A percentile compares a stretch with the other conserved stretches of the same genome.
Evolutionary conservation across 2,329 filamentous ascomycete species (phyloP).

Genomic region (Fusarium setosum): DNA sequence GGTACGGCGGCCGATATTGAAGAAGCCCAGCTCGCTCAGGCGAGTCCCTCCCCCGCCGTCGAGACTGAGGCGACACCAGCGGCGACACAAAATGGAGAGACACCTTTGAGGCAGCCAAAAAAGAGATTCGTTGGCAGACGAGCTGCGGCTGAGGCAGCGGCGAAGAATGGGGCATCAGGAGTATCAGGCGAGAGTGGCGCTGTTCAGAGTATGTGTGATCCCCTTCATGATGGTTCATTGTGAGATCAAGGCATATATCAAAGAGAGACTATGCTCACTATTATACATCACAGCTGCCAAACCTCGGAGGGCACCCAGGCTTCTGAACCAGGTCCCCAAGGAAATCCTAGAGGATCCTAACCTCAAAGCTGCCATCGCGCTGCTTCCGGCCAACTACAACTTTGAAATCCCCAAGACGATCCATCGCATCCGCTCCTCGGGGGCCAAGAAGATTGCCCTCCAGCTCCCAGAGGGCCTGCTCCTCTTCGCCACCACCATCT

Average conservation of each 20-base stretch:
- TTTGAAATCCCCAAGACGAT: slow-evolving; percentile 99
- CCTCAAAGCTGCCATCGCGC: slow-evolving; percentile 86
- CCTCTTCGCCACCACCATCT: slow-evolving; percentile 96
- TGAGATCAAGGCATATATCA: neutral
- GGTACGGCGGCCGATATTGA: slow-evolving; percentile 76
- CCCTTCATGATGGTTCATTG: neutral
- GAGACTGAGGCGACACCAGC: slow-evolving; percentile 22
- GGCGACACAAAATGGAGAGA: slow-evolving; percentile 52
- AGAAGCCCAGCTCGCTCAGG: slow-evolving; percentile 53
- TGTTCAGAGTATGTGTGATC: slow-evolving; percentile 61
- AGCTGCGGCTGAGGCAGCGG: slow-evolving; percentile 72
- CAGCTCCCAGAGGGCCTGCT: slow-evolving; percentile 97
- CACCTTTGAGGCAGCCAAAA: slow-evolving; percentile 77
- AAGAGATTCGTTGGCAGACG: slow-evolving; percentile 91
- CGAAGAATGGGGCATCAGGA: slow-evolving; percentile 52
- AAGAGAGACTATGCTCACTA: slow-evolving; percentile 28
- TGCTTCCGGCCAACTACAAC: slow-evolving; percentile 95
- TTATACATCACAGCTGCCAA: slow-evolving; percentile 67
- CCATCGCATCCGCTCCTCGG: slow-evolving; percentile 85
- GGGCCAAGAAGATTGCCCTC: slow-evolving; percentile 86
- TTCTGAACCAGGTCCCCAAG: slow-evolving; percentile 90
- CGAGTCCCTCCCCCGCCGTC: slow-evolving; percentile 30
- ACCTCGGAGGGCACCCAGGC: slow-evolving; percentile 77
- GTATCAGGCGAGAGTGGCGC: slow-evolving; percentile 45
- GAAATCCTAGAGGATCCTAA: slow-evolving; percentile 87